Evolutionary conservation across 164 flowering plant genomes (phyloP), one percentile per base, ranked within the genome.

Genomic region (Echeveria elegans): DNA sequence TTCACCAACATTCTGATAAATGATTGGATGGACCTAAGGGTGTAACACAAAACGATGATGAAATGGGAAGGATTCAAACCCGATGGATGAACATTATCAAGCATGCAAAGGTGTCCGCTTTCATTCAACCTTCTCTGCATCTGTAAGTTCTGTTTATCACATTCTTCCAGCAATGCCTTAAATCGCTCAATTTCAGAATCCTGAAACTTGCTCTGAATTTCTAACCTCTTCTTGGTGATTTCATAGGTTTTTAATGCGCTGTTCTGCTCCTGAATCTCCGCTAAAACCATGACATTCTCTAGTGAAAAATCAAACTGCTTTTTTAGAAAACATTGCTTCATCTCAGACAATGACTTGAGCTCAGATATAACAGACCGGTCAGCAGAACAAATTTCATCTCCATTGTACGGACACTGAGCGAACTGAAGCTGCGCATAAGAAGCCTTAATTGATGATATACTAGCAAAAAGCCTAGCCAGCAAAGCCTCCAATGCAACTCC

Each of bases 281-380:
- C n/a, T n/a, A 69, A 48, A 23, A 74, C 15, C 36, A 77, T 63
- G 0, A 80, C 61, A 1, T 68, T 74, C 61, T 79, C 85, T 0
- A 88, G 86, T 1, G 76, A 74, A n/a, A 73, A 71, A 75, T 85
- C 89, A 43, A 81, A 72, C 76, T 82, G 84, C 45, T 80, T 81
- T 73, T 88, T 86, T 70, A 75, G 30, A 71, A 65, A 83, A 72
- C 85, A 71, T 69, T 78, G 91, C 71, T 86, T 88, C 68, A 86
- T 40, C 66, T 86, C 88, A 4, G 95, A 85, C 69, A 88, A 72
- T 26, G 6, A 70, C 64, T 76, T 77, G 71, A 88, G 66, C 78
- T 88, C 90, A 0, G 73, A 73, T 3, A 88, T 82, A 1, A 88
- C 60, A 68, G 69, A 53, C 63, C 74, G 66, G 71, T 86, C 95